Evolutionary conservation across 352 stramenopile species (phyloP), one percentile per base, ranked within the genome.

Genomic region (Phytophthora foliorum): DNA sequence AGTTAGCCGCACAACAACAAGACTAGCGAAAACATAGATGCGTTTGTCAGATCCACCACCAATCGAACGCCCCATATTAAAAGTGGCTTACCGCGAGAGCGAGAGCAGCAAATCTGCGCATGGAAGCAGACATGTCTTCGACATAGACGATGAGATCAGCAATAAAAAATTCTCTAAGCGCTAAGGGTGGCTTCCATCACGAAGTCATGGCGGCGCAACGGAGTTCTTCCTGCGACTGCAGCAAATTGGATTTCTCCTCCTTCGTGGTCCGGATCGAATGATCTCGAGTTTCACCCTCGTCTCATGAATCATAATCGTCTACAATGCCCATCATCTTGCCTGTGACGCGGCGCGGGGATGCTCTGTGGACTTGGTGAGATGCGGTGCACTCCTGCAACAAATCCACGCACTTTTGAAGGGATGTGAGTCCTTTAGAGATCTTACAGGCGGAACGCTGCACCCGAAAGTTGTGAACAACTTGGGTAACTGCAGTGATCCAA

Each of bases 21-120:
- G 46, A 70, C 63, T 65, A 55, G 63, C 41, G 46, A 67, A 56
- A 67, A 51, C 63, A 71, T 66, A 71, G 22, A 53, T 34, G 63
- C 48, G 63, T 29, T 59, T 46, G 42, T 59, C 63, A 39, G 46
- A 55, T 45, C 29, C 50, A 39, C 63, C 36, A 69, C 34, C 60
- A 53, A 32, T 46, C 27, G 24, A 49, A 16, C 5, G n/a, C 7
- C 22, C 45, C 44, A 64, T 64, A 67, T 22, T 16, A 53, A 66
- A 61, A 38, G 44, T 61, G 50, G 29, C 39, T 63, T 62, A 58
- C 57, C 57, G 25, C 45, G 34, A 57, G 56, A 63, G 58, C 58
- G 48, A 59, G 58, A 59, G 41, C 45, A 57, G 45, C 55, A 70
- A 70, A 70, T 70, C 46, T 65, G n/a, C n/a, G n/a, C n/a, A n/a